Conservation (phyloP, 306 rosid genomes). For the Mimosa pudica region DNA sequence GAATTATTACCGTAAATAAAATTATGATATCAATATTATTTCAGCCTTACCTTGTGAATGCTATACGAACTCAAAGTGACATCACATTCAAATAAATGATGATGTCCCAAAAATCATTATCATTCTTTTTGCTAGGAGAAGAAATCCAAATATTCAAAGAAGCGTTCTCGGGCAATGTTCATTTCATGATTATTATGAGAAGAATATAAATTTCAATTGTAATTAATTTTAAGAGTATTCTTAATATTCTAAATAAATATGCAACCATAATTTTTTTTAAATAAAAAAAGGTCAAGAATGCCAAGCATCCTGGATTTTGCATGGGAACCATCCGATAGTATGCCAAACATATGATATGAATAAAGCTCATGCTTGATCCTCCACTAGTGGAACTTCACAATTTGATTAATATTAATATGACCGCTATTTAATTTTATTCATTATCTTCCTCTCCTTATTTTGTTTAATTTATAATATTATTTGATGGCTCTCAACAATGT, state of each 20-base stretch:
- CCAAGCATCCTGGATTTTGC: background rate
- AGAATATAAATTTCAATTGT: background rate
- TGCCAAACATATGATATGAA: background rate
- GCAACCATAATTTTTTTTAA: background rate
- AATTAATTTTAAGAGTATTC: too few relatives aligned
- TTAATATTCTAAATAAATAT: too few relatives aligned
- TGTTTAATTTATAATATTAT: too few relatives aligned
- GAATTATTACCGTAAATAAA: too few relatives aligned
- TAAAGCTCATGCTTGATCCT: background rate
- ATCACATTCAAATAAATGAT: background rate
- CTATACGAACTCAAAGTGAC: background rate
- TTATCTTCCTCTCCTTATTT: background rate
- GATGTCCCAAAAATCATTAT: background rate
- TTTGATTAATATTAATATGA: background rate
- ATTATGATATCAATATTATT: too few relatives aligned
- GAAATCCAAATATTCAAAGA: background rate
- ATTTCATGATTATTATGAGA: background rate
- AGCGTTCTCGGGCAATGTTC: too few relatives aligned
- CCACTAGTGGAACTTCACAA: background rate
- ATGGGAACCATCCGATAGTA: too few relatives aligned
- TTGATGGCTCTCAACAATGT: too few relatives aligned
- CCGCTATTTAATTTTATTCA: background rate
- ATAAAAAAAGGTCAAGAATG: background rate
- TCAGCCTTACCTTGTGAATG: too few relatives aligned
- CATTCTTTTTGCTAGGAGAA: background rate